A percentile compares a stretch with the other conserved stretches of the same genome.
Conservation (phyloP, 1,284 basidiomycete genomes). For the Afroboletus lepidellus region DNA sequence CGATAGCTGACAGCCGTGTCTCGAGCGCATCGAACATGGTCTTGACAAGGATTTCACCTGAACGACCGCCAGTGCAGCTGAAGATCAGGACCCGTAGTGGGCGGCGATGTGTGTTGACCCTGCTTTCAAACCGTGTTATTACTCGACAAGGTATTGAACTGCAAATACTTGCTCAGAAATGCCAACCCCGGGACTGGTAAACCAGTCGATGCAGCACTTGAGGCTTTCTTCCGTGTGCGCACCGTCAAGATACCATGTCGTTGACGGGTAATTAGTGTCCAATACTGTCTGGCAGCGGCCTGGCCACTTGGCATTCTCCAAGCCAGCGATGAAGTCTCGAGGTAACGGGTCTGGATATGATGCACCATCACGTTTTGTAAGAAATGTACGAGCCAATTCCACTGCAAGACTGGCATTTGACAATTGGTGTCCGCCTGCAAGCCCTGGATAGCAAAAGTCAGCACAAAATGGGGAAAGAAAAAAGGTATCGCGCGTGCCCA, state of each 20-base stretch:
- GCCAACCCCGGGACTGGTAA: conserved; percentile 53
- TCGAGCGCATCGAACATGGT: conserved; percentile 53
- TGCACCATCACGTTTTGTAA: conserved; percentile 32
- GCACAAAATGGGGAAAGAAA: neutral
- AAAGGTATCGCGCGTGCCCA: conserved; percentile 50
- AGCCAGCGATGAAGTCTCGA: conserved; percentile 55
- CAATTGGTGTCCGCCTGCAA: conserved; percentile 85
- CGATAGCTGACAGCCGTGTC: conserved; percentile 44
- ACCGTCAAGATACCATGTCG: too few relatives aligned
- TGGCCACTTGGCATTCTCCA: conserved; percentile 83
- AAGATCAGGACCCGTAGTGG: conserved; percentile 76
- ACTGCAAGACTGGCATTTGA: too few relatives aligned
- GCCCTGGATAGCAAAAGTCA: conserved; percentile 47
- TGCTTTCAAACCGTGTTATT: conserved; percentile 10
- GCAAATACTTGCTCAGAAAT: conserved; percentile 34
- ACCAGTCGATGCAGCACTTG: conserved; percentile 87
- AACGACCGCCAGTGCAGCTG: conserved; percentile 93
- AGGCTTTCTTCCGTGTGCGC: conserved; percentile 94
- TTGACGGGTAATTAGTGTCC: too few relatives aligned
- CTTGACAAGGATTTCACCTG: conserved; percentile 71
- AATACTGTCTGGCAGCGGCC: too few relatives aligned
- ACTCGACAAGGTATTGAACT: neutral
- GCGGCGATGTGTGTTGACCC: conserved; percentile 9
- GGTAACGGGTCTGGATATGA: conserved; percentile 43
- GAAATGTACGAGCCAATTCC: conserved; percentile 72